phyloP scores from a whole-genome alignment of 2,329 filamentous ascomycete species.

The Myriosclerotinia scirpicola region DNA sequence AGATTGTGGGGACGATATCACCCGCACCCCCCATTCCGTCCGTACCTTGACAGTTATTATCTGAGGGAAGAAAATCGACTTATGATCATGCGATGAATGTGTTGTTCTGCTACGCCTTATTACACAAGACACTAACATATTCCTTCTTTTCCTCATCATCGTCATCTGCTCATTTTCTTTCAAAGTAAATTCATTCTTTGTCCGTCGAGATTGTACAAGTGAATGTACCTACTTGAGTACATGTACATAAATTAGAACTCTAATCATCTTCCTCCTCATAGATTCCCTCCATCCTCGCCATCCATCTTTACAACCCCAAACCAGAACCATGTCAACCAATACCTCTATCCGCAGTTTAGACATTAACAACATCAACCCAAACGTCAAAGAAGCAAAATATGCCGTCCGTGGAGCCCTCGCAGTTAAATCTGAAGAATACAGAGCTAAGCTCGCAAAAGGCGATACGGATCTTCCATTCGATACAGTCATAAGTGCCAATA shows the following conservation, averaged over 20 bases:
- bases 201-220: not conserved
- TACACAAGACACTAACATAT: not conserved
- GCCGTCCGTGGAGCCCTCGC: conserved; percentile 95
- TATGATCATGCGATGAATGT: conserved; percentile 17
- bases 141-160: not conserved
- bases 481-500: conserved; percentile 93
- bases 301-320: conserved; percentile 5
- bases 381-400: conserved; percentile 86
- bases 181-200: not conserved
- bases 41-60: not conserved
- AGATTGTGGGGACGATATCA: no score
- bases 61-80: not conserved
- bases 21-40: not conserved
- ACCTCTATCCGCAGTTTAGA: conserved; percentile 56
- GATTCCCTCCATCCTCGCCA: not conserved
- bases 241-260: not conserved
- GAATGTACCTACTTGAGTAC: not conserved
- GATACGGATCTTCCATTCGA: conserved; percentile 70
- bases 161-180: not conserved
- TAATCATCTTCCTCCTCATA: conserved; percentile 15
- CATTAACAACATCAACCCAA: conserved; percentile 87
- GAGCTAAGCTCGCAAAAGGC: conserved; percentile 66
- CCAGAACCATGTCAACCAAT: conserved; percentile 42
- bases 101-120: conserved; percentile 4
- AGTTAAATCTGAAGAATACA: conserved; percentile 88